These are phyloP conservation scores for Septoria petroselini DNA, from an alignment of 2,329 filamentous ascomycete species.

Conservation along the genomic window DNA sequence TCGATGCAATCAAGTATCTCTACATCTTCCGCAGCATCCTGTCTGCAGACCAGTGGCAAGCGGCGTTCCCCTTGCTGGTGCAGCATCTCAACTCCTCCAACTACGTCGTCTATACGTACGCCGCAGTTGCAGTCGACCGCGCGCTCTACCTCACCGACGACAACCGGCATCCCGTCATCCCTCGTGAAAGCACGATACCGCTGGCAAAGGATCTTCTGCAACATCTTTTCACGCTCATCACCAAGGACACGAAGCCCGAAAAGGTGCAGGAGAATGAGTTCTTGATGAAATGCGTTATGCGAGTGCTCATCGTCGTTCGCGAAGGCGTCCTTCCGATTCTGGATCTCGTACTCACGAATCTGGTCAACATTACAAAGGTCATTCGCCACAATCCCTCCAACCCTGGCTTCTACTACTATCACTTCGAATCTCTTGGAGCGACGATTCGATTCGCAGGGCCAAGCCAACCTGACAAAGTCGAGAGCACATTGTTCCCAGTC, in stretches of 20 bases:
- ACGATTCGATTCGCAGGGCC: conserved; percentile 74
- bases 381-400: conserved; percentile 96
- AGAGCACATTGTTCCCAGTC: conserved; percentile 75
- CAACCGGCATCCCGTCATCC: conserved; percentile 72
- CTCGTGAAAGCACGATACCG: conserved; percentile 71
- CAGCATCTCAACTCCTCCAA: conserved; percentile 86
- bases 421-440: conserved; percentile 91
- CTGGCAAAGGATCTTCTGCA: conserved; percentile 82
- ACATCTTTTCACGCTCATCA: conserved; percentile 87
- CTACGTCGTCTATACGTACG: conserved; percentile 97
- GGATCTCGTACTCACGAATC: conserved; percentile 75
- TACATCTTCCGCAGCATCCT: conserved; percentile 96
- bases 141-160: conserved; percentile 80
- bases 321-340: conserved; percentile 72
- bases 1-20: conserved; percentile 96
- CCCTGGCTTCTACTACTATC: conserved; percentile 96
- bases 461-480: conserved; percentile 68
- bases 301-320: conserved; percentile 89
- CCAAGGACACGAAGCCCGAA: conserved; percentile 75
- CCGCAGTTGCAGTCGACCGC: conserved; percentile 92
- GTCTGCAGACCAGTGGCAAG: conserved; percentile 86
- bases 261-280: conserved; percentile 99
- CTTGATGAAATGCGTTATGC: conserved; percentile 97
- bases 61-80: conserved; percentile 83
- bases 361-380: conserved; percentile 84